These are phyloP conservation scores for Cordyceps javanica DNA, from an alignment of 2,329 filamentous ascomycete species.

Conservation along the genomic window DNA sequence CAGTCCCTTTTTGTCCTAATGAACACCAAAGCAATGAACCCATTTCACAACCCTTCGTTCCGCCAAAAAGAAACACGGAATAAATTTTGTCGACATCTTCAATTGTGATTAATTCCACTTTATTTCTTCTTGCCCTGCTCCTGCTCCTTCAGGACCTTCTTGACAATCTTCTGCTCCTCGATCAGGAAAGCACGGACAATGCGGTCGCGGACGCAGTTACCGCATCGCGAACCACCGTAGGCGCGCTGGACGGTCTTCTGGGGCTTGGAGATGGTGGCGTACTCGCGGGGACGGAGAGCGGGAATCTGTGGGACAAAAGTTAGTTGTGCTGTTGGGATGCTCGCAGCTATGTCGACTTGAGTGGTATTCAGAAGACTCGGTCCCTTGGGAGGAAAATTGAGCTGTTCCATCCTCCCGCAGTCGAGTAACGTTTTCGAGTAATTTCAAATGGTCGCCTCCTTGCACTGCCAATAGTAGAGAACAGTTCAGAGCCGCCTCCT, in stretches of 20 bases:
- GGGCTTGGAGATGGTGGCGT: conserved; percentile 92
- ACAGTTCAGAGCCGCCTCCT: no score
- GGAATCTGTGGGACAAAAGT: conserved; percentile 60
- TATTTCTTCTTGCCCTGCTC: conserved; percentile 68
- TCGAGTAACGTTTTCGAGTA: conserved; percentile 2
- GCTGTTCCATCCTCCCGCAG: neutral
- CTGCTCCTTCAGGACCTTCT: conserved; percentile 99
- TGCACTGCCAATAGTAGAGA: neutral
- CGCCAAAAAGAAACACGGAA: conserved; percentile 17
- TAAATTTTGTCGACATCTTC: conserved; percentile 6
- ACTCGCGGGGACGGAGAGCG: conserved; percentile 96
- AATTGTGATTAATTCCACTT: conserved; percentile 27
- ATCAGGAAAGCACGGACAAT: conserved; percentile 98
- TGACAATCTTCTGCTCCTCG: conserved; percentile 99
- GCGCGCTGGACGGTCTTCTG: conserved; percentile 99
- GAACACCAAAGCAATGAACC: conserved; percentile 50
- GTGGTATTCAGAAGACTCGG: conserved; percentile 2
- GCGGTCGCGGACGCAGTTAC: conserved; percentile 96
- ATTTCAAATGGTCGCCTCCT: neutral
- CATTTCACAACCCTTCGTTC: conserved; percentile 20
- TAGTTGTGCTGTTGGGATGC: neutral
- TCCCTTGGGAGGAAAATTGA: neutral
- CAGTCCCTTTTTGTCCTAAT: conserved; percentile 42
- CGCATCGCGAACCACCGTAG: conserved; percentile 97
- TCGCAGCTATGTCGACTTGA: neutral